Evolutionary conservation across 768 basidiomycete species (phyloP).

Genomic region (Leucocoprinus leucothites): DNA sequence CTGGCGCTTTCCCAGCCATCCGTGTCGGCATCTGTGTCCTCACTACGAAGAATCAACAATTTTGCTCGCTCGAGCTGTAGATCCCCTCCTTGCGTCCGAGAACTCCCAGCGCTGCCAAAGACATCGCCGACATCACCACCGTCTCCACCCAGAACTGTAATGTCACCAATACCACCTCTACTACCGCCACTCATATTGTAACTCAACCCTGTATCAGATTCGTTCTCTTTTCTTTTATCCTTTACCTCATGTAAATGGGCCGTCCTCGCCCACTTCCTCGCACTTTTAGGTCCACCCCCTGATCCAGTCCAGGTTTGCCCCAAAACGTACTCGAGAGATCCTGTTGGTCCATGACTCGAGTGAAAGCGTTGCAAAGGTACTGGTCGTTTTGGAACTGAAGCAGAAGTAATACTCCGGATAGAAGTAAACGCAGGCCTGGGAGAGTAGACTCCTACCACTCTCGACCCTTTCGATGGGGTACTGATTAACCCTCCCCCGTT

Average conservation of each 20-base stretch:
- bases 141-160: neutral
- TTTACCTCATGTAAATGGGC: conserved; percentile 54
- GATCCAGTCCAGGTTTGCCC: conserved; percentile 15
- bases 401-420: neutral
- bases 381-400: neutral
- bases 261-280: conserved; percentile 58
- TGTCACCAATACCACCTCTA: no score
- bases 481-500: neutral
- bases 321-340: conserved; percentile 9
- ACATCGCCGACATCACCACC: conserved; percentile 4
- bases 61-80: neutral
- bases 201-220: neutral
- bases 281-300: conserved; percentile 37
- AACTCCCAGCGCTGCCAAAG: neutral
- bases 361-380: conserved; percentile 6
- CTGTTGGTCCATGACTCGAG: conserved; percentile 7
- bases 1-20: conserved; percentile 14
- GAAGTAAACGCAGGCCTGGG: neutral
- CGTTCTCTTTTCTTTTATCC: neutral
- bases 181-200: neutral
- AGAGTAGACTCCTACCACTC: conserved; percentile 2
- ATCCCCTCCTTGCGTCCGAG: neutral
- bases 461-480: conserved; percentile 5
- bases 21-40: conserved; percentile 4
- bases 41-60: neutral